Evolutionary conservation across 192 early-diverging fungal species (phyloP).

Genomic region (Endogone sp.): DNA sequence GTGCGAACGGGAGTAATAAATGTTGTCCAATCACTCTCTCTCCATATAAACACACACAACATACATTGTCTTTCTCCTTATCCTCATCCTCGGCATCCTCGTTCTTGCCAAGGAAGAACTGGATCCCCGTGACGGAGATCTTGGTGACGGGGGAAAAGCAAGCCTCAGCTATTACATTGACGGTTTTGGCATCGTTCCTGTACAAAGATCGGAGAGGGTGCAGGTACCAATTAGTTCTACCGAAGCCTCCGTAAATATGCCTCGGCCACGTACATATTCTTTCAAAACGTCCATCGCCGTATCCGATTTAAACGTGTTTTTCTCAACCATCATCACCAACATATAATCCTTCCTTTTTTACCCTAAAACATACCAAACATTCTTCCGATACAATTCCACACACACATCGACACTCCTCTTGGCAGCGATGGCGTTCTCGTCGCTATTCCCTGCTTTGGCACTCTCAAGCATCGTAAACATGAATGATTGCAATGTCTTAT

Average conservation of each 20-base stretch:
- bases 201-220: too few species aligned
- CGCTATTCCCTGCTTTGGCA: slow-evolving; percentile 58
- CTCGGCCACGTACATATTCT: too few species aligned
- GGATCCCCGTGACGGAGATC: slow-evolving; percentile 86
- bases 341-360: not conserved
- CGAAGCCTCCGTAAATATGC: too few species aligned
- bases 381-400: slow-evolving; percentile 96
- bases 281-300: not conserved
- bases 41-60: not conserved
- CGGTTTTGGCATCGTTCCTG: slow-evolving; percentile 95
- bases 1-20: not conserved
- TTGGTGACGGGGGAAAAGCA: slow-evolving; percentile 92
- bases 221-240: too few species aligned
- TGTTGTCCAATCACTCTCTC: too few species aligned
- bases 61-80: slow-evolving; percentile 52
- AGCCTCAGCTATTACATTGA: slow-evolving; percentile 96
- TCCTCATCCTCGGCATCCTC: slow-evolving; percentile 72
- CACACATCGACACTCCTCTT: slow-evolving; percentile 96
- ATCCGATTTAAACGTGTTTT: not conserved
- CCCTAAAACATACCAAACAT: slow-evolving; percentile 84
- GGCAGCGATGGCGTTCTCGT: slow-evolving; percentile 82
- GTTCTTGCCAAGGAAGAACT: slow-evolving; percentile 89
- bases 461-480: slow-evolving; percentile 96
- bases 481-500: slow-evolving; percentile 95
- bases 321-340: not conserved